phyloP scores from a whole-genome alignment of 495 filamentous ascomycete genomes.

The Corynascus novoguineensis region DNA sequence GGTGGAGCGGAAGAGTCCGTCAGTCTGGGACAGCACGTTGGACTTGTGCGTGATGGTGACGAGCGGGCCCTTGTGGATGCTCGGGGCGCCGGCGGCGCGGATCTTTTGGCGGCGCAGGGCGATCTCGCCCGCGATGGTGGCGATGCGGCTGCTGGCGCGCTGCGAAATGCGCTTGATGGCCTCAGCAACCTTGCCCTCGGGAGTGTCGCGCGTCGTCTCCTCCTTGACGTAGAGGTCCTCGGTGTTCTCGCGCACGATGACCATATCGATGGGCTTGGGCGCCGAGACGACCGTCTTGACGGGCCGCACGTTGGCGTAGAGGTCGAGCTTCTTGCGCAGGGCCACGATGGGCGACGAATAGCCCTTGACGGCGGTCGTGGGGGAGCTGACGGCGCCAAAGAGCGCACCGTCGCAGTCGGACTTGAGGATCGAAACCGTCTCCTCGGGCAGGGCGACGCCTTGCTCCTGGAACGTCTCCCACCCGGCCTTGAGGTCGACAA shows the following conservation, averaged over 20 bases:
- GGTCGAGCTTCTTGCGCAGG: constrained; percentile 86
- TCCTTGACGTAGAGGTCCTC: constrained; percentile 99
- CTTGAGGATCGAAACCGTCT: constrained; percentile 78
- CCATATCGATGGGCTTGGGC: constrained; percentile 76
- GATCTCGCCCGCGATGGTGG: constrained; percentile 90
- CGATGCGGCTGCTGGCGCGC: constrained; percentile 73
- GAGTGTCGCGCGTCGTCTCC: constrained; percentile 70
- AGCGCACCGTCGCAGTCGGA: constrained; percentile 91
- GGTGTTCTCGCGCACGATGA: constrained; percentile 98
- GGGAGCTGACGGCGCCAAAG: constrained; percentile 94
- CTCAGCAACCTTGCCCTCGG: constrained; percentile 82
- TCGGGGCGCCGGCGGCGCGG: constrained; percentile 43
- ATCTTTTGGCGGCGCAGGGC: constrained; percentile 80
- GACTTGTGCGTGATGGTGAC: constrained; percentile 98
- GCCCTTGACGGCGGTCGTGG: constrained; percentile 78
- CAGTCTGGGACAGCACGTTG: constrained; percentile 94
- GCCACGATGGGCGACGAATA: constrained; percentile 98
- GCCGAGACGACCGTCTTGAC: constrained; percentile 72
- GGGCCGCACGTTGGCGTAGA: constrained; percentile 96
- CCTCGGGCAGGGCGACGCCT: constrained; percentile 79
- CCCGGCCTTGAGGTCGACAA: constrained; percentile 85
- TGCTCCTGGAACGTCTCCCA: constrained; percentile 88
- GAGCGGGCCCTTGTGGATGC: constrained; percentile 61
- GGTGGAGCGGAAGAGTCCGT: constrained; percentile 87
- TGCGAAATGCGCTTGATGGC: constrained; percentile 96